Base-by-base conservation (phyloP, 108 stramenopile species). In the Cyclotella cryptica region DNA sequence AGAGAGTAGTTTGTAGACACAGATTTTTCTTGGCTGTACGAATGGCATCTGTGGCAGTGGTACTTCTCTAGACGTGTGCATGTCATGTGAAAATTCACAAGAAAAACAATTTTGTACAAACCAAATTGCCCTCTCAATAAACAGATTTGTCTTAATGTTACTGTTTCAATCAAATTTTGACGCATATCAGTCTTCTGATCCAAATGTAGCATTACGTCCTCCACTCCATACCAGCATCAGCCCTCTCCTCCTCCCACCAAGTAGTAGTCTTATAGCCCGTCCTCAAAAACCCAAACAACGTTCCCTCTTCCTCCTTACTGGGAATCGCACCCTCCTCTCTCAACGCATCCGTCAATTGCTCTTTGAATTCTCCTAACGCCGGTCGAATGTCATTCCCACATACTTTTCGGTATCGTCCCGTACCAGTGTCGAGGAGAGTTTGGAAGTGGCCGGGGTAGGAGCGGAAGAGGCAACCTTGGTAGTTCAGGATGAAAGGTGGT, bases 401-500 rank as follows among this genome's bases (percentile, higher is more conserved):
- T 14, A 97, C 87, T 74, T 93, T 78, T 54, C 90, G 77, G 74
- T 95, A 97, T 18, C 80, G 71, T 12, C 93, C 93, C 21, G 86
- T 92, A 8, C 97, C 97, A 29, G 91, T 96, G 79, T 98, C 96
- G 49, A 98, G 85, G 52, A 98, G 66, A 12, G 95, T 95, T 75
- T 98, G 96, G 72, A 82, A 98, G 29, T 89, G 85, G 11, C 96
- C 96, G 15, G 97, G 97, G 84, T 98, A 98, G 46, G 91, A 80
- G 19, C 97, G 91, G 80, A 98, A 98, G 52, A 97, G 70, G 46
- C 95, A 95, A 51, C 97, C 97, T 69, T 97, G 96, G 83, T 92
- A 98, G 69, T 97, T 98, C 44, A 98, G 74, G 35, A 98, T 84
- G 81, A 96, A 98, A 10, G 97, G 97, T 40, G 96, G 96, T 46